A percentile compares a stretch with the other conserved stretches of the same genome.
These are phyloP conservation scores for Schoenoplectus tabernaemontani DNA, from an alignment of 202 grass and related monocot species.

Conservation along the genomic window DNA sequence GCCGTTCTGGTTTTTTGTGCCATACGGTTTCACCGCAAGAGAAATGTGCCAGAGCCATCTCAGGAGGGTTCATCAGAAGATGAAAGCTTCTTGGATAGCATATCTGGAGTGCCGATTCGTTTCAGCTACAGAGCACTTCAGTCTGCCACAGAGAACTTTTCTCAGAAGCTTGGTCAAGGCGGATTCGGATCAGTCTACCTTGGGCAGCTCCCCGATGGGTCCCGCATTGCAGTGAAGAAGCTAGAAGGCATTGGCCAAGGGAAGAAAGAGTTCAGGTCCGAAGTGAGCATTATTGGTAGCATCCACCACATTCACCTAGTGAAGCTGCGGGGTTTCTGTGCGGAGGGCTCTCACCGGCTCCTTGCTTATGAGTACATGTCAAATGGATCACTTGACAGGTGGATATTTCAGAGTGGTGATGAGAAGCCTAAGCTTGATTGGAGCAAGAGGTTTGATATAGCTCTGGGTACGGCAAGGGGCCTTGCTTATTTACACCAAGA, in stretches of 20 bases:
- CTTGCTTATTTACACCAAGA: slow-evolving; percentile 89
- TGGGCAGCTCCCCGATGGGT: slow-evolving; percentile 58
- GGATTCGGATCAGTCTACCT: slow-evolving; percentile 95
- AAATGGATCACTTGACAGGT: slow-evolving; percentile 79
- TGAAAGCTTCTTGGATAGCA: slow-evolving; percentile 54
- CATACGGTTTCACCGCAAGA: slow-evolving; percentile 51
- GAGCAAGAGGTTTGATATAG: slow-evolving; percentile 73
- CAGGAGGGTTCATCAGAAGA: slow-evolving; percentile 63
- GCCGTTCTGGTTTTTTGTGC: slow-evolving; percentile 45
- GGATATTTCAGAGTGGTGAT: slow-evolving; percentile 55
- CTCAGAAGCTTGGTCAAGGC: slow-evolving; percentile 71
- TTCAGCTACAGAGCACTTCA: slow-evolving; percentile 78
- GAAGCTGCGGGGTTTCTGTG: slow-evolving; percentile 79
- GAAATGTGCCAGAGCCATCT: slow-evolving; percentile 29
- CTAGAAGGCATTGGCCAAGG: slow-evolving; percentile 91
- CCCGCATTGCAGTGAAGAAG: slow-evolving; percentile 75
- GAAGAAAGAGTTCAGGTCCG: slow-evolving; percentile 89
- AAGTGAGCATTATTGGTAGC: slow-evolving; percentile 87
- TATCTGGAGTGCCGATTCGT: slow-evolving; percentile 69
- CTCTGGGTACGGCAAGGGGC: slow-evolving; percentile 79
- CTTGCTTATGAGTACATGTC: slow-evolving; percentile 93
- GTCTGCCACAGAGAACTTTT: slow-evolving; percentile 75
- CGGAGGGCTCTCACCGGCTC: slow-evolving; percentile 58
- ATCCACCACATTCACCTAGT: slow-evolving; percentile 98
- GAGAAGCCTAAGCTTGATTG: slow-evolving; percentile 46